Conservation (phyloP, 805 yeast genomes). For the Starmerella sirachaensis region DNA sequence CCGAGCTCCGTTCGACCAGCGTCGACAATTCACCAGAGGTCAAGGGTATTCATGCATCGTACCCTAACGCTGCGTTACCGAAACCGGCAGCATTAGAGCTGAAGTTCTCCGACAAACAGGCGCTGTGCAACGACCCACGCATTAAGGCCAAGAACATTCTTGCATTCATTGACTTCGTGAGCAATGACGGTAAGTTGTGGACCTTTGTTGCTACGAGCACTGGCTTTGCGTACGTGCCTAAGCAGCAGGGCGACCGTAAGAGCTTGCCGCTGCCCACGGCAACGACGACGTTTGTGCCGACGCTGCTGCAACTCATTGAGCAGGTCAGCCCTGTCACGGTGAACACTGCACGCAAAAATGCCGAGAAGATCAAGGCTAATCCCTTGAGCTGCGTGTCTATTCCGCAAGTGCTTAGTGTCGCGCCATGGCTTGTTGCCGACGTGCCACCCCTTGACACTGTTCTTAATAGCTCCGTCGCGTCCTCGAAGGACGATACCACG, state of each 20-base stretch:
- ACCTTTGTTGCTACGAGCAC: constrained; percentile 66
- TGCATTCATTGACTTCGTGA: constrained; percentile 58
- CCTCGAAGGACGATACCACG: constrained; percentile 24
- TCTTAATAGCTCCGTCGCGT: not conserved
- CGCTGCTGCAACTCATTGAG: constrained; percentile 50
- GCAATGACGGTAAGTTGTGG: constrained; percentile 68
- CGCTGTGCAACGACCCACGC: constrained; percentile 49
- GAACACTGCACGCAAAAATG: constrained; percentile 9
- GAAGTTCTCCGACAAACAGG: constrained; percentile 71
- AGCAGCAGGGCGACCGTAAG: constrained; percentile 51
- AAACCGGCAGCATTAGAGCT: constrained; percentile 43
- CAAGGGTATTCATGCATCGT: constrained; percentile 8
- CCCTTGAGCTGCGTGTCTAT: constrained; percentile 38
- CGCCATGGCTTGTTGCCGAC: constrained; percentile 62
- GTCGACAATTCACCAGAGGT: not conserved
- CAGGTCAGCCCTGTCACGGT: constrained; percentile 52
- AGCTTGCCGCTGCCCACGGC: constrained; percentile 8
- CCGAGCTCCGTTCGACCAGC: constrained; percentile 6
- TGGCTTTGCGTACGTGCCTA: constrained; percentile 65
- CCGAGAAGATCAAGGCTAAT: constrained; percentile 18
- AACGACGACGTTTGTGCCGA: constrained; percentile 30
- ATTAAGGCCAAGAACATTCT: constrained; percentile 60
- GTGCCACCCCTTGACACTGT: constrained; percentile 4
- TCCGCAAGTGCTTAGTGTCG: constrained; percentile 31
- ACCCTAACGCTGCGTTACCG: constrained; percentile 19